These are phyloP conservation scores for Saccharomycopsis sp. DNA, from an alignment of 805 yeast species.

Conservation along the genomic window DNA sequence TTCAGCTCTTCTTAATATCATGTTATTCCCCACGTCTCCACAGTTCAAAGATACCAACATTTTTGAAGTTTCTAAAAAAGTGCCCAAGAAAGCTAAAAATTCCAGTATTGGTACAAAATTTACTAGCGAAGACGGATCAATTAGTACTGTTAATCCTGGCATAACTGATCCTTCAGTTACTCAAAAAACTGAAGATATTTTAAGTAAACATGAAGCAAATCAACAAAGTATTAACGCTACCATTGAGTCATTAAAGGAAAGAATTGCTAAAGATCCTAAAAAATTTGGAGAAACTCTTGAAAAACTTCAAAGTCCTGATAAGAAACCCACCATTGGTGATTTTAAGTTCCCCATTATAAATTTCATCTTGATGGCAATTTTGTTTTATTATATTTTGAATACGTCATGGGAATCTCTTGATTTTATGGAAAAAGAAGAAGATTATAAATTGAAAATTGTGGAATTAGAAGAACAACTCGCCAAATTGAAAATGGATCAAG, in stretches of 20 bases:
- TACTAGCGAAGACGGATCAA: no score
- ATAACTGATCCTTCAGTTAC: no score
- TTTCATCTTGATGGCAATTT: conserved; percentile 24
- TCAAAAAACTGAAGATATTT: no score
- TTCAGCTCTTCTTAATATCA: no score
- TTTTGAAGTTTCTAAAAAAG: no score
- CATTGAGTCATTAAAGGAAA: background rate
- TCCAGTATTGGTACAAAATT: no score
- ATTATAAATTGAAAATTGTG: conserved; percentile 20
- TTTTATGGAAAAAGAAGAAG: conserved; percentile 23
- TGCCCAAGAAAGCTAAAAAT: no score
- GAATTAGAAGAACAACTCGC: conserved; percentile 7
- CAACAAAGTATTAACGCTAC: background rate
- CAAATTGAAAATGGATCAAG: conserved; percentile 4
- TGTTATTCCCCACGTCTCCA: no score
- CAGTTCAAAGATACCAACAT: no score
- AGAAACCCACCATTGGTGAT: conserved; percentile 24
- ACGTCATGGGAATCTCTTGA: conserved; percentile 26
- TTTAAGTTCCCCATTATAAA: conserved; percentile 27
- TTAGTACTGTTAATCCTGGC: no score
- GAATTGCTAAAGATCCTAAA: background rate
- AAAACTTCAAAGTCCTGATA: background rate
- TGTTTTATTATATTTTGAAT: conserved; percentile 25
- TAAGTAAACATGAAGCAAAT: no score
- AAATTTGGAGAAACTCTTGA: conserved; percentile 8